These are phyloP conservation scores for Halenospora varia DNA, from an alignment of 495 filamentous ascomycete genomes.

Conservation along the genomic window DNA sequence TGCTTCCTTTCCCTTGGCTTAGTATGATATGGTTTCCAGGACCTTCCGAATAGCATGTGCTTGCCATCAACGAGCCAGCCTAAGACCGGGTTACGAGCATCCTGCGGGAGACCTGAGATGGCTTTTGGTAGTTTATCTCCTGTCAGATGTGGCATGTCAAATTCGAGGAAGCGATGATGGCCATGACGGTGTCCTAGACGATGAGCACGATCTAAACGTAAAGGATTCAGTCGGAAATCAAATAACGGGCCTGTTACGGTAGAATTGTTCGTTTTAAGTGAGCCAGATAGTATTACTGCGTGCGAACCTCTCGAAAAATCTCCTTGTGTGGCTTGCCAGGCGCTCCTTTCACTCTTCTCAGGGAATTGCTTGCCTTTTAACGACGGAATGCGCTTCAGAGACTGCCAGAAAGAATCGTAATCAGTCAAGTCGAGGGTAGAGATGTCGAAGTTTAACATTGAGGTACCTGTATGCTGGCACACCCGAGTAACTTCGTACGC, in stretches of 20 bases:
- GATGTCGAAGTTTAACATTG: constrained; percentile 3
- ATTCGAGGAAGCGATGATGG: constrained; percentile 21
- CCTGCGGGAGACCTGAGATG: neutral
- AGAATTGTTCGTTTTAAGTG: neutral
- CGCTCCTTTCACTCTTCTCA: constrained; percentile 5
- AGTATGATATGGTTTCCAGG: constrained; percentile 19
- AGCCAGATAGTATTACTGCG: constrained; percentile 12
- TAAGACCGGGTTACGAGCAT: constrained; percentile 5
- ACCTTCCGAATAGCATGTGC: constrained; percentile 13
- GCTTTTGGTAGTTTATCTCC: constrained; percentile 12
- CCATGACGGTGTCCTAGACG: constrained; percentile 19
- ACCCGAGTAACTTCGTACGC: constrained; percentile 21
- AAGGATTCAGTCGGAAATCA: constrained; percentile 13
- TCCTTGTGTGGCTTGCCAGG: constrained; percentile 9
- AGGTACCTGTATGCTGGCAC: constrained; percentile 11
- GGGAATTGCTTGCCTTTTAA: constrained; percentile 16
- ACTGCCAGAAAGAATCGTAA: constrained; percentile 17
- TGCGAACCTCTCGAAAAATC: neutral
- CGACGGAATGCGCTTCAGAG: constrained; percentile 7
- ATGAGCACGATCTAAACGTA: constrained; percentile 17
- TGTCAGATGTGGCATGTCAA: constrained; percentile 18
- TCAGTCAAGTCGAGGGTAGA: constrained; percentile 4
- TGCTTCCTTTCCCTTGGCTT: constrained; percentile 15
- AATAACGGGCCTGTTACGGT: constrained; percentile 4
- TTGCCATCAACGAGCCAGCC: constrained; percentile 18